Evolutionary conservation across 495 filamentous ascomycete genomes (phyloP), one percentile per base, ranked within the genome.

Genomic region (Neurospora sp.): DNA sequence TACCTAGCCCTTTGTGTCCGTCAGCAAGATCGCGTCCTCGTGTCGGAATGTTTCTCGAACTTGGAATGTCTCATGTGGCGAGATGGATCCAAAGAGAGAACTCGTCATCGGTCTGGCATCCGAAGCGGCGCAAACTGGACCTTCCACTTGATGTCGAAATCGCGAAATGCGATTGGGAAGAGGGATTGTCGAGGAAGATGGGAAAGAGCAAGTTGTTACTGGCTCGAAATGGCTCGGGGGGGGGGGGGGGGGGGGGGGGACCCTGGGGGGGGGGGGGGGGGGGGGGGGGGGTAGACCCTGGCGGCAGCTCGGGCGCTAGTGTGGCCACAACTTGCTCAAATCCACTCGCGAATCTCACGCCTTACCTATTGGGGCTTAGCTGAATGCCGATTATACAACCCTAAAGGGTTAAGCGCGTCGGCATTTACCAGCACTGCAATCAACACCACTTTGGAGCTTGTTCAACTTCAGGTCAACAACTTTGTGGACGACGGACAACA

Each of bases 241-340:
- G 72, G 72, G 27, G 46, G 72, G 72, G 27, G 46, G 72, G 72
- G 27, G 46, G 72, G 72, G 27, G 46, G 72, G 72, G 27, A n/a
- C n/a, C n/a, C n/a, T n/a, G n/a, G n/a, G n/a, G 41, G 8, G 44
- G 31, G 41, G 8, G 44, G 31, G 41, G 8, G 44, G 31, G 41
- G 8, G 44, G 31, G 41, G 8, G 44, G 31, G 46, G 72, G 72
- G 27, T 41, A 16, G 11, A 42, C 39, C 22, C 41, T 70, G 41
- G 44, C 68, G 41, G n/a, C 40, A 69, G 22, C 59, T 70, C 27
- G 75, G 59, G 65, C 78, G 74, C 77, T 78, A 77, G 71, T 6
- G 71, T 61, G 68, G 74, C 76, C 78, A 81, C 80, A 86, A 85
- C 71, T 78, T 86, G 84, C 84, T 86, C 84, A 86, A 86, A 86